Evolutionary conservation across 805 yeast species (phyloP), one percentile per base, ranked within the genome.

Genomic region (Clavispora santaluciae): DNA sequence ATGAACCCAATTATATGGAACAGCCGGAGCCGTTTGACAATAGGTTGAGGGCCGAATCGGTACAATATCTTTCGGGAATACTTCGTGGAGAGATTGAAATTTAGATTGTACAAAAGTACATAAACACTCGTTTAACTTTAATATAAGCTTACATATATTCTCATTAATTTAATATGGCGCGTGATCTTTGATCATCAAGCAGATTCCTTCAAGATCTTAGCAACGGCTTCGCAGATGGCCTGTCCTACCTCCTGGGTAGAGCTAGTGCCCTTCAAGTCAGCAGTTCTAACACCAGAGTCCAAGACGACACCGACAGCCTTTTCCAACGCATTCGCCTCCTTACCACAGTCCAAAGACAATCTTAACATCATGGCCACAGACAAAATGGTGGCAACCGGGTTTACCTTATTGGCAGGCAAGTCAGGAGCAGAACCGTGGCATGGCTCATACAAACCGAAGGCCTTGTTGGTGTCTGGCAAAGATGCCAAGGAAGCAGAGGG

Each of bases 391-490:
- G 98, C 99, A 43, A 91, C 68, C 39, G 99, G 99, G 68, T 91
- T 91, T 44, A 90, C 99, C 69, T 86, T 84, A 62, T 88, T 87
- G 45, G 68, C 72, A 39, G 83, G 81, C 60, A 91, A 79, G 64
- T 91, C 99, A 39, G 99, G 99, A 25, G 99, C 99, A 35, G 96
- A 84, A 36, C 99, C 99, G 63, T 91, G 99, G 61, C 97, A 91
- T 51, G 99, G 98, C 71, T 93, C 99, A 63, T 93, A 93, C 50
- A 93, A 73, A 44, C 99, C 99, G 60, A 93, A 90, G 1, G 98
- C 98, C 38, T 76, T 72, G 74, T 90, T 90, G 29, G 91, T 79
- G 66, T 91, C 96, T 40, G 99, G 99, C 60, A 93, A 75, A n/a
- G 97, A 88, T 3, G 97, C 93, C 59, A 93, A 78, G 16, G 98